Evolutionary conservation across 2,329 filamentous ascomycete species (phyloP).

Genomic region (Calonectria multiphialidica): DNA sequence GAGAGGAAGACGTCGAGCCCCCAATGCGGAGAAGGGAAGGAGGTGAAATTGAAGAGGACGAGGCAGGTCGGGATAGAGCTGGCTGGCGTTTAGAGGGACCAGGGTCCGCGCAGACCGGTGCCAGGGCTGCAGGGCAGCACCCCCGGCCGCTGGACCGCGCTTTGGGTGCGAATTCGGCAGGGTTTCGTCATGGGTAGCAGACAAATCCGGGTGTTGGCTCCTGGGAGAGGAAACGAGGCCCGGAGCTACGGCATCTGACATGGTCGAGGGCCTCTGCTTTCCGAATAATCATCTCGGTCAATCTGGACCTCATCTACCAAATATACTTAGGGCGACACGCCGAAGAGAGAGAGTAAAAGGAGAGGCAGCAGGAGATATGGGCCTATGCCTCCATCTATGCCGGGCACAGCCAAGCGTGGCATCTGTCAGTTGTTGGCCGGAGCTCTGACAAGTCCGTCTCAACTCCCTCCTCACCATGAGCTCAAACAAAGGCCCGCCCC

Average conservation of each 20-base stretch:
- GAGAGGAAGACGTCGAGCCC: slow-evolving; percentile 26
- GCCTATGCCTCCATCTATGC: neutral
- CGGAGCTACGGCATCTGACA: neutral
- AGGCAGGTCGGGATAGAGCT: slow-evolving; percentile 20
- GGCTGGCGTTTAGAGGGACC: slow-evolving; percentile 14
- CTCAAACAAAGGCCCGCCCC: slow-evolving; percentile 1
- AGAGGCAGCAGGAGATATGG: neutral
- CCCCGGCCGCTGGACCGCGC: slow-evolving; percentile 3
- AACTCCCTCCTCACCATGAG: neutral
- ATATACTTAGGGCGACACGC: neutral
- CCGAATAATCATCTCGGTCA: neutral
- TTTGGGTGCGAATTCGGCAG: slow-evolving; percentile 2
- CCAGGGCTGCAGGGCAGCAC: slow-evolving; percentile 3
- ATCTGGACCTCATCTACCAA: neutral
- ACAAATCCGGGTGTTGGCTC: neutral
- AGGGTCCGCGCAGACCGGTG: neutral
- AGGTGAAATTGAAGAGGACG: slow-evolving; percentile 21
- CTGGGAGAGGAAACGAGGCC: slow-evolving; percentile 17
- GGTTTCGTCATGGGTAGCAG: slow-evolving; percentile 10
- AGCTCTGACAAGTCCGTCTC: slow-evolving; percentile 11
- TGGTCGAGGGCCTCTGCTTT: neutral
- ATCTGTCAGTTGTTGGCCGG: neutral
- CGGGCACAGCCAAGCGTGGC: neutral
- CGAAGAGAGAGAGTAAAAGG: neutral
- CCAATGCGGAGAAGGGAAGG: slow-evolving; percentile 16